phyloP scores from a whole-genome alignment of 805 yeast species.

The Candida gorgasii region DNA sequence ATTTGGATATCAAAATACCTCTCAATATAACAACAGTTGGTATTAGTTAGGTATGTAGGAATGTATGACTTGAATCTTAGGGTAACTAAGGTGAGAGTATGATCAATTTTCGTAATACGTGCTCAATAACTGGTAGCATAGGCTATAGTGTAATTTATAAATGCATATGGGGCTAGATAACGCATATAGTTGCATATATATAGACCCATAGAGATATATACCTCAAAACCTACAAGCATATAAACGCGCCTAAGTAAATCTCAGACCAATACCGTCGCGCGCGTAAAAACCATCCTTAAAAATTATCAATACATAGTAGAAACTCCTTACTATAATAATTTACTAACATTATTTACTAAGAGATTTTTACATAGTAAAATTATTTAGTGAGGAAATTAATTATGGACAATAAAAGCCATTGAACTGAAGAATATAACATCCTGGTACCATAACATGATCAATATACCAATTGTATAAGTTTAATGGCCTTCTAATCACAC shows the following conservation, averaged over 20 bases:
- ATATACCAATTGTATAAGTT: neutral
- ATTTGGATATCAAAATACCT: constrained; percentile 42
- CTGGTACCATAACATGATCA: neutral
- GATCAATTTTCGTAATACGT: too few species aligned
- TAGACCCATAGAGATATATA: too few species aligned
- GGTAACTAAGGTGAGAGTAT: too few species aligned
- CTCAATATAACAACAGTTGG: constrained; percentile 39
- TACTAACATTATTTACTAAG: constrained; percentile 8
- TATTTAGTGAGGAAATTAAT: constrained; percentile 7
- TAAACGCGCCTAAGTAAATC: constrained; percentile 4
- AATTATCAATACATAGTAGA: constrained; percentile 10
- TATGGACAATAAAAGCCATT: neutral
- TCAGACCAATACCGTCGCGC: constrained; percentile 1
- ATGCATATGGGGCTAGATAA: too few species aligned
- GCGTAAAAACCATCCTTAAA: constrained; percentile 16
- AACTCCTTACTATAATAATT: constrained; percentile 7
- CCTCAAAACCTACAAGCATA: too few species aligned
- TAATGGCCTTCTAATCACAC: neutral
- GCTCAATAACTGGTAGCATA: too few species aligned
- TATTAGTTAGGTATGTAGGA: constrained; percentile 24
- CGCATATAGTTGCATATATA: too few species aligned
- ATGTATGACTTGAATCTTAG: constrained; percentile 5
- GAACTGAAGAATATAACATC: neutral
- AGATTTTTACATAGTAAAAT: constrained; percentile 1
- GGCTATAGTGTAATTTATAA: too few species aligned